Evolutionary conservation across 495 filamentous ascomycete species (phyloP).

Genomic region (Jackrogersella minutella): DNA sequence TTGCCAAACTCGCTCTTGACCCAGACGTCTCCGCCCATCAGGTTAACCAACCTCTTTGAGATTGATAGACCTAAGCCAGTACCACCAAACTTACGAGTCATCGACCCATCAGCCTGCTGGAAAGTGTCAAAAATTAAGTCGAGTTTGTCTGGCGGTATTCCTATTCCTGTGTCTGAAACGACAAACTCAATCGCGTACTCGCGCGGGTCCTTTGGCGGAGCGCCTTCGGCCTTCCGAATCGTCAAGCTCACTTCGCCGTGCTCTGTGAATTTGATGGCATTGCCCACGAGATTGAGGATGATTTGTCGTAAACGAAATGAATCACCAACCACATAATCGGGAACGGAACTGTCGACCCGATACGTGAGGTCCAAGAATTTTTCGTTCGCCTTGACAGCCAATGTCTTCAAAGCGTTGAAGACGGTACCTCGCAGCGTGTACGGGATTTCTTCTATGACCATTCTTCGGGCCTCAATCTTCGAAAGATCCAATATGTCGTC

Average conservation of each 20-base stretch:
- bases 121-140: constrained; percentile 99
- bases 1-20: constrained; percentile 92
- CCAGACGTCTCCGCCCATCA: constrained; percentile 99
- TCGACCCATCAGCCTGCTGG: constrained; percentile 98
- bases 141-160: constrained; percentile 94
- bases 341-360: constrained; percentile 90
- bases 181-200: constrained; percentile 97
- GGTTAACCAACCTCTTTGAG: constrained; percentile 91
- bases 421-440: constrained; percentile 95
- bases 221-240: constrained; percentile 78
- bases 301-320: constrained; percentile 97
- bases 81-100: constrained; percentile 95
- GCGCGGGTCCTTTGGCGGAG: constrained; percentile 63
- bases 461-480: constrained; percentile 99
- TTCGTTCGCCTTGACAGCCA: constrained; percentile 97
- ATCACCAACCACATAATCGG: constrained; percentile 96
- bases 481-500: constrained; percentile 99
- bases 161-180: constrained; percentile 96
- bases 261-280: constrained; percentile 96
- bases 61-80: constrained; percentile 96
- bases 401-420: constrained; percentile 96
- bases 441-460: constrained; percentile 98
- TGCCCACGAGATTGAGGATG: constrained; percentile 82
- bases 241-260: constrained; percentile 95
- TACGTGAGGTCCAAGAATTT: constrained; percentile 94